These are phyloP conservation scores for Amanita polypyramis DNA, from an alignment of 768 basidiomycete genomes.

Conservation along the genomic window DNA sequence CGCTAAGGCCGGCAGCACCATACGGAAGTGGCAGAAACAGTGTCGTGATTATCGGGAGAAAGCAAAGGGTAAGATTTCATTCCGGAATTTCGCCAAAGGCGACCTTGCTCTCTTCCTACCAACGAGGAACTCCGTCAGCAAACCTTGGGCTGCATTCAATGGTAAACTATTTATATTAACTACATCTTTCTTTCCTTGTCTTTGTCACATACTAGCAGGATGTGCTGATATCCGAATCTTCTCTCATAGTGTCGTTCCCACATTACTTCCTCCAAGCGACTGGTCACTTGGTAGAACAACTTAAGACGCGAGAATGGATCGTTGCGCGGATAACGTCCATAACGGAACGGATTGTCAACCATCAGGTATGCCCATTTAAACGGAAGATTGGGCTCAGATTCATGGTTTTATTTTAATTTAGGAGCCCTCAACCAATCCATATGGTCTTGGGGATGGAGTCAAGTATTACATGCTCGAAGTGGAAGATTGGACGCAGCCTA, in stretches of 20 bases:
- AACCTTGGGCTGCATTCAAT: constrained; percentile 98
- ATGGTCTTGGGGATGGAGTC: constrained; percentile 76
- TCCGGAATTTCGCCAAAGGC: constrained; percentile 89
- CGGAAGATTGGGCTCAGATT: neutral
- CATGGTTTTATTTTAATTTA: constrained; percentile 18
- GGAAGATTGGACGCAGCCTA: constrained; percentile 84
- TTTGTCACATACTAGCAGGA: neutral
- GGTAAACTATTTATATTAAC: constrained; percentile 35
- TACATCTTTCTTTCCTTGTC: neutral
- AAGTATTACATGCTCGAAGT: constrained; percentile 93
- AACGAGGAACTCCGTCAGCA: constrained; percentile 86
- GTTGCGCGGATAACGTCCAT: constrained; percentile 88
- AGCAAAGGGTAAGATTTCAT: constrained; percentile 94
- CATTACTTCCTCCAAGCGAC: constrained; percentile 94
- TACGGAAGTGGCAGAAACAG: constrained; percentile 96
- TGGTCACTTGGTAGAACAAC: constrained; percentile 77
- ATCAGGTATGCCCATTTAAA: constrained; percentile 40
- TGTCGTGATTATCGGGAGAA: constrained; percentile 93
- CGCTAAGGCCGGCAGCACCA: constrained; percentile 70
- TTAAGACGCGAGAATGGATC: constrained; percentile 90
- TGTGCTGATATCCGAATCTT: neutral
- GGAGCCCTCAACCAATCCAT: constrained; percentile 84
- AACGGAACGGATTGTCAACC: constrained; percentile 74
- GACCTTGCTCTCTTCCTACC: constrained; percentile 95
- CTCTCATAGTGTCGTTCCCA: constrained; percentile 74